Evolutionary conservation across 2,329 filamentous ascomycete species (phyloP).

Genomic region (Pestalotiopsis sp.): DNA sequence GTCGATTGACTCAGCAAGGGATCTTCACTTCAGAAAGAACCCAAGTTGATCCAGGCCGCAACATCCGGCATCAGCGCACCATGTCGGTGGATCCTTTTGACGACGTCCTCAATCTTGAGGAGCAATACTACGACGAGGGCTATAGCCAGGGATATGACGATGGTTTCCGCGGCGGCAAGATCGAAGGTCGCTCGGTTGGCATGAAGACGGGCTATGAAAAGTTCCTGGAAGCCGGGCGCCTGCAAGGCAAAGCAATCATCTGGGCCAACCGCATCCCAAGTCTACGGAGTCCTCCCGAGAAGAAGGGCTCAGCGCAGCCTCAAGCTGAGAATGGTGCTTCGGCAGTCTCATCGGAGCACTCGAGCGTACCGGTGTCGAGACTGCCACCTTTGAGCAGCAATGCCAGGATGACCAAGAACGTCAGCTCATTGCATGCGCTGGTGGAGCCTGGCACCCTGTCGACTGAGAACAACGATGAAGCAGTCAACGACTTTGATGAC

Average conservation of each 20-base stretch:
- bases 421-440: slow-evolving; percentile 72
- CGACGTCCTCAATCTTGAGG: slow-evolving; percentile 60
- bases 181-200: slow-evolving; percentile 88
- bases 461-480: slow-evolving; percentile 82
- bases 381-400: slow-evolving; percentile 53
- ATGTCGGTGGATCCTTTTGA: slow-evolving; percentile 50
- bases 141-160: slow-evolving; percentile 74
- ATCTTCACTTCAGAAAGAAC: not conserved
- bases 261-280: slow-evolving; percentile 67
- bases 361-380: not conserved
- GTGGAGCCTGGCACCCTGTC: slow-evolving; percentile 77
- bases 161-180: slow-evolving; percentile 73
- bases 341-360: slow-evolving; percentile 4
- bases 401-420: slow-evolving; percentile 72
- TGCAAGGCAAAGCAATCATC: slow-evolving; percentile 78
- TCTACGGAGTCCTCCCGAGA: not conserved
- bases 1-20: not conserved
- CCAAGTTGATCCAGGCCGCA: not conserved
- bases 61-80: not conserved
- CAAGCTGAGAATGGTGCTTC: not conserved
- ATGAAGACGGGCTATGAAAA: slow-evolving; percentile 94
- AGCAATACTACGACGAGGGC: slow-evolving; percentile 78
- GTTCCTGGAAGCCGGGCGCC: slow-evolving; percentile 74
- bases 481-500: slow-evolving; percentile 86
- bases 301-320: slow-evolving; percentile 13